Evolutionary conservation across 208 protist species (phyloP).

Genomic region (Trypanosoma melophagium): DNA sequence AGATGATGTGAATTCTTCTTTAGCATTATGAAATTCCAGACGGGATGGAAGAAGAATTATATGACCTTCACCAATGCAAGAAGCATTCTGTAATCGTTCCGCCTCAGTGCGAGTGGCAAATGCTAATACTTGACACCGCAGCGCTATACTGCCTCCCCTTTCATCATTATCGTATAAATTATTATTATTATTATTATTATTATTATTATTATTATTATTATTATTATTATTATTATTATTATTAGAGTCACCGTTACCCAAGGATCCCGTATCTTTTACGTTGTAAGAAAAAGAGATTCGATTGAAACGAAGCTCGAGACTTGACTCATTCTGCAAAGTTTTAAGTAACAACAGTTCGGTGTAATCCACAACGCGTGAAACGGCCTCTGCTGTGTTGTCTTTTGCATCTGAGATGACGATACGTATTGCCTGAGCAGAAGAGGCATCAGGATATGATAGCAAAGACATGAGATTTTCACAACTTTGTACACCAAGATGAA

Average conservation of each 20-base stretch:
- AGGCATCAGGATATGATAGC: background rate
- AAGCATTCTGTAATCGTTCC: conserved; percentile 1
- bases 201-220: background rate
- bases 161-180: too few species aligned
- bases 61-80: conserved; percentile 15
- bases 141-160: background rate
- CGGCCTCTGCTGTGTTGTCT: background rate
- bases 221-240: background rate
- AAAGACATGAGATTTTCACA: conserved; percentile 4
- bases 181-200: background rate
- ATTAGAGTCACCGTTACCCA: background rate
- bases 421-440: conserved; percentile 2
- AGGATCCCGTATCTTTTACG: background rate
- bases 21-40: background rate
- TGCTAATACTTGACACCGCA: conserved; percentile 11
- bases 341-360: conserved; percentile 3
- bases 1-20: background rate
- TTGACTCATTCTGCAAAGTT: background rate
- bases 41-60: conserved; percentile 1
- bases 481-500: conserved; percentile 1
- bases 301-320: conserved; percentile 1
- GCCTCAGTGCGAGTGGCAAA: conserved; percentile 10
- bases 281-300: conserved; percentile 7
- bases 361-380: conserved; percentile 14
- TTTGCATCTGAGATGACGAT: conserved; percentile 6